Evolutionary conservation across 2,329 filamentous ascomycete species (phyloP).

Genomic region (Penicillium sp.): DNA sequence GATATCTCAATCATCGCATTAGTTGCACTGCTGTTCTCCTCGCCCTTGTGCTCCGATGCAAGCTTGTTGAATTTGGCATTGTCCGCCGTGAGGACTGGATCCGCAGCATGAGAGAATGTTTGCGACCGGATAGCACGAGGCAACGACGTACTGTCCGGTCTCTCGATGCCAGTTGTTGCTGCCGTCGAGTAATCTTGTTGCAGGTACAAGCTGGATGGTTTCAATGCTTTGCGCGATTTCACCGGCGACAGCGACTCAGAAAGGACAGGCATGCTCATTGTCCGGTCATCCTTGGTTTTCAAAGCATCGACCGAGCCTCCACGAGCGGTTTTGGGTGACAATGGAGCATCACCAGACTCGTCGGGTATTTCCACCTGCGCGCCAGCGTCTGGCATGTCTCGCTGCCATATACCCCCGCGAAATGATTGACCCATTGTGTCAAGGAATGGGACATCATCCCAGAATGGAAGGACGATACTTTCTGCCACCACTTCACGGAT

Average conservation of each 20-base stretch:
- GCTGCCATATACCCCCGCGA: constrained; percentile 78
- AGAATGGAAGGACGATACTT: constrained; percentile 86
- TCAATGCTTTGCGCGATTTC: constrained; percentile 31
- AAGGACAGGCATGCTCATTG: constrained; percentile 35
- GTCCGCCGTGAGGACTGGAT: constrained; percentile 66
- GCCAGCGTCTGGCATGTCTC: constrained; percentile 44
- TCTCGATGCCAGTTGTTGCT: constrained; percentile 33
- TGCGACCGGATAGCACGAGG: constrained; percentile 59
- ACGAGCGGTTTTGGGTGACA: constrained; percentile 18
- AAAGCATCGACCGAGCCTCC: constrained; percentile 27
- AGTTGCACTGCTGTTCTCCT: constrained; percentile 59
- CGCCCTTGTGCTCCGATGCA: constrained; percentile 54
- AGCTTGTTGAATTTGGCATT: constrained; percentile 64
- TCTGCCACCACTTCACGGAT: constrained; percentile 94
- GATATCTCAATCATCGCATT: constrained; percentile 67
- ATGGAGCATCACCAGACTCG: constrained; percentile 28
- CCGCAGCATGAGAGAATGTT: constrained; percentile 61
- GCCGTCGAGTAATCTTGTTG: constrained; percentile 21
- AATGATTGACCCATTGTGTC: constrained; percentile 73
- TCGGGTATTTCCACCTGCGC: constrained; percentile 39
- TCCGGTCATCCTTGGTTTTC: constrained; percentile 35
- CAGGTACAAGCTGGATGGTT: constrained; percentile 23
- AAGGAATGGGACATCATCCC: constrained; percentile 93
- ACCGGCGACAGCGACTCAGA: constrained; percentile 24
- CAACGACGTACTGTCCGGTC: constrained; percentile 41